Conservation (phyloP, 78 protist species). For the Dictyostelium discoideum region DNA sequence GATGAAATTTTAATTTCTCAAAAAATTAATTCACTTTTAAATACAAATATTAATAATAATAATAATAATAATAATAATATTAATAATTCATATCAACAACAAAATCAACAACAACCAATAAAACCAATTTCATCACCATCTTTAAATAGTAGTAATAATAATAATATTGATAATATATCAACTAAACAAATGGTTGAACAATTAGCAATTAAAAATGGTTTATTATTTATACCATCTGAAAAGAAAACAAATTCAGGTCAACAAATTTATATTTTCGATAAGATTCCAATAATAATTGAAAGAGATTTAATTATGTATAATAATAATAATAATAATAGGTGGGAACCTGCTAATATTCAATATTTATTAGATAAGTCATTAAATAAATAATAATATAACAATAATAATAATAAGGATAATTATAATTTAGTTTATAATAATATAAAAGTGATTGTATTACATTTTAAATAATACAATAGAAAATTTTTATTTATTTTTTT, state of each 20-base stretch:
- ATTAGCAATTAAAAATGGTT: slow-evolving; percentile 23
- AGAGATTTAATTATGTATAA: slow-evolving; percentile 29
- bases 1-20: not conserved
- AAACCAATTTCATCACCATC: not conserved
- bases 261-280: slow-evolving; percentile 48
- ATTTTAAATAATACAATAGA: no score
- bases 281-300: slow-evolving; percentile 31
- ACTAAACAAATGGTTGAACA: slow-evolving; percentile 30
- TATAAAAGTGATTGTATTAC: no score
- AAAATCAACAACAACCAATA: slow-evolving; percentile 9
- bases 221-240: slow-evolving; percentile 41
- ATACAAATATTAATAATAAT: not conserved
- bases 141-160: not conserved
- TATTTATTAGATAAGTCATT: not conserved
- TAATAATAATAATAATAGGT: not conserved
- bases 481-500: not conserved
- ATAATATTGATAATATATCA: not conserved
- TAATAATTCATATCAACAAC: not conserved
- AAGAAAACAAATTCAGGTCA: slow-evolving; percentile 29
- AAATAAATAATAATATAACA: no score
- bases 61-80: not conserved
- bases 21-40: not conserved
- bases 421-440: no score
- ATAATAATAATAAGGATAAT: no score
- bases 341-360: slow-evolving; percentile 47